Evolutionary conservation across 2,329 filamentous ascomycete genomes (phyloP), one percentile per base, ranked within the genome.

Genomic region (Penicillium sp.): DNA sequence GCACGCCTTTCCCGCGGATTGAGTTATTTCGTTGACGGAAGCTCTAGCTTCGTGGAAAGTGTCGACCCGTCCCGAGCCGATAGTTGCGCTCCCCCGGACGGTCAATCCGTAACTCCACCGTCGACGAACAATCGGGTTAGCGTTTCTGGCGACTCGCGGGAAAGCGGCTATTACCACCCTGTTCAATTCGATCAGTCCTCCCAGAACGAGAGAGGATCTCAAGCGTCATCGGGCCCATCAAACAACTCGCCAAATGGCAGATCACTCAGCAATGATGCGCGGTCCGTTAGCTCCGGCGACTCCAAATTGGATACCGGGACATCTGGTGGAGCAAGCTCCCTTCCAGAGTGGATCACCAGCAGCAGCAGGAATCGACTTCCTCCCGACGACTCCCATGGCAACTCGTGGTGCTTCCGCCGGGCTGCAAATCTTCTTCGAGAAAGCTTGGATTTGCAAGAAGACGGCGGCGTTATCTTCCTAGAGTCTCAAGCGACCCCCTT

Each of bases 1-100:
- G 60, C 81, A 76, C 36, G 83, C 78, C 57, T 79, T 77, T 62
- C 86, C 81, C 72, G 80, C 80, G 36, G 82, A 0, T 69, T 86
- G 10, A 81, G 79, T 2, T 74, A 76, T 16, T 85, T 84, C 50
- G 80, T 83, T 6, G 81, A 83, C 53, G 79, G 79, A 5, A 80
- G 75, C 52, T 77, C 75, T 8, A 74, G 70, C 52, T 71, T 74
- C n/a, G 65, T 73, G 7, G 67, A 74, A 36, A 64, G 59, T 3
- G 40, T 56, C 2, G 59, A 67, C 23, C 59, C 57, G 4, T 68
- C 69, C 0, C 61, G 60, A n/a, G 48, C 62, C 3, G 58, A 54
- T 16, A 71, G 63, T 24, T 56, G 54, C 21, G 49, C 55, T 0
- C 51, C 54, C 0, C 51, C 54, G 4, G 31, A 33, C 13, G 13